Evolutionary conservation across 1,284 basidiomycete genomes (phyloP), one percentile per base, ranked within the genome.

Genomic region (Apiotrichum sp.): DNA sequence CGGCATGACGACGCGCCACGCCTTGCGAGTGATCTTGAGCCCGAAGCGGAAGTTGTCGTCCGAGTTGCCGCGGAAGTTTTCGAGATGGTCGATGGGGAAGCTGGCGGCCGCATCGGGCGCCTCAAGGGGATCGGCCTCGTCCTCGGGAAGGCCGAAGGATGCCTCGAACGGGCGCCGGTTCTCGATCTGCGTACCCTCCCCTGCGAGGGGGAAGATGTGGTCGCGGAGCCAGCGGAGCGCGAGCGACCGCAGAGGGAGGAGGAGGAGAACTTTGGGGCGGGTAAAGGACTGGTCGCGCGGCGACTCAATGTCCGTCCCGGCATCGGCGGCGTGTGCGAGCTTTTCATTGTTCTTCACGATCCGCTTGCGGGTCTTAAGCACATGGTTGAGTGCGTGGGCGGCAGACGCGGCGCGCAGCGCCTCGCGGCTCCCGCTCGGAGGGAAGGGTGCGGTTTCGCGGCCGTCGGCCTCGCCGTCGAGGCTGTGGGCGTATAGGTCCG

Each of bases 271-370:
- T 42, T 95, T 95, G 22, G 96, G 95, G 7, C 96, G 87, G 1
- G 93, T 97, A 77, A 98, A 98, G 29, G 95, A 93, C 80, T 98
- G 95, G 72, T 98, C 95, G 74, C 91, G 88, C 6, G 90, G 83
- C 45, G 70, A 59, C 60, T 90, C 87, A 69, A 85, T 83, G 22
- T 65, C 63, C 11, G 44, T 43, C 33, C 51, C 58, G 54, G 59
- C 57, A 10, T 55, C 60, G 1, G 80, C 73, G 4, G 84, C 83
- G 62, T 85, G 82, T 0, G 87, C 82, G 11, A 98, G 81, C 47
- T 86, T 85, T 65, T 97, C 92, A 69, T 97, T 98, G 74, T 95
- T 96, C 71, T 93, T 93, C 14, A 97, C 80, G n/a, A 98, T 82
- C 7, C 84, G 82, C 11, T 87, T 84, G n/a, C 95, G 87, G 62